phyloP scores from a whole-genome alignment of 345 rosid species.

The Eucalyptus sideroxylon region DNA sequence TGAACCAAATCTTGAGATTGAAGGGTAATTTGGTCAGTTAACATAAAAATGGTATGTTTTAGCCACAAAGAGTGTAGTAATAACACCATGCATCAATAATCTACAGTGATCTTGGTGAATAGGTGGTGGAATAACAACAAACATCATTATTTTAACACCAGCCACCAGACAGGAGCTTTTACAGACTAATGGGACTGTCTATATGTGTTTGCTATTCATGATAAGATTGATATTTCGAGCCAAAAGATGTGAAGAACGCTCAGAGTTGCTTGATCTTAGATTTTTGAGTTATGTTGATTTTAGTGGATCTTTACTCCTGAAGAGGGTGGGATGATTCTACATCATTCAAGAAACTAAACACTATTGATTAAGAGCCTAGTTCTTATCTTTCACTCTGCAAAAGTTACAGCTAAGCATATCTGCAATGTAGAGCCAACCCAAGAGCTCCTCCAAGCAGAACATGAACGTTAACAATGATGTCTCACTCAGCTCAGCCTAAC shows the following conservation, averaged over 20 bases:
- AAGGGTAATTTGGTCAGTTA: background rate
- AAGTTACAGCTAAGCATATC: background rate
- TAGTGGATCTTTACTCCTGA: background rate
- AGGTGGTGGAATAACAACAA: background rate
- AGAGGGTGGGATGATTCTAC: background rate
- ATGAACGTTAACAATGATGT: background rate
- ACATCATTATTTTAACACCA: background rate
- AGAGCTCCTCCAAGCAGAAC: background rate
- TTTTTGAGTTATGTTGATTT: background rate
- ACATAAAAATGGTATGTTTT: background rate
- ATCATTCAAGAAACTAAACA: background rate
- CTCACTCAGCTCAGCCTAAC: background rate
- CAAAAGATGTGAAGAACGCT: background rate
- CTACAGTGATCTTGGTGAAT: background rate
- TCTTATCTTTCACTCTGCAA: background rate
- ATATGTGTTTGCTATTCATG: background rate
- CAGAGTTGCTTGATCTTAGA: background rate
- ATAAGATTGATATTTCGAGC: background rate
- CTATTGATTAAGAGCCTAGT: background rate
- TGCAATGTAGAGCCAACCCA: background rate
- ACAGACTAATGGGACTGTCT: background rate
- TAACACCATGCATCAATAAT: background rate
- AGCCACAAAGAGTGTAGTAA: background rate
- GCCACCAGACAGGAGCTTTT: background rate
- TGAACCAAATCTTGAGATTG: background rate